Base-by-base conservation (phyloP, 495 filamentous ascomycete species). In the Penicillium fimorum region DNA sequence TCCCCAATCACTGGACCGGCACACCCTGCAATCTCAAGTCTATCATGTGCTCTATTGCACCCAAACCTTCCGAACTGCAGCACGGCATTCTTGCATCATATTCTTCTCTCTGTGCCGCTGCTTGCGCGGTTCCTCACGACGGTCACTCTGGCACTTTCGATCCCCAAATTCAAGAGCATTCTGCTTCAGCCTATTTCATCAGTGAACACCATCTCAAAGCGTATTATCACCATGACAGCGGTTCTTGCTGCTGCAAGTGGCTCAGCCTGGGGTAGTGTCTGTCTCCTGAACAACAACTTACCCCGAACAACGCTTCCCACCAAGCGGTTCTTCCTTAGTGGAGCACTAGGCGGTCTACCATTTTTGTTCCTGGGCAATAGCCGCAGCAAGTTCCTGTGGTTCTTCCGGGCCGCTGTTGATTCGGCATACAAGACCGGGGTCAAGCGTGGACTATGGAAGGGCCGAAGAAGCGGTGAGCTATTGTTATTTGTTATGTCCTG, bases 31-130 rank as follows among this genome's bases (percentile, higher is more conserved):
- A 92, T 95, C 66, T 82, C 80, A 3, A 85, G 80, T 43, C 82
- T 97, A 30, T 91, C 90, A 50, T 98, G 94, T 73, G 94, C 94
- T 2, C 78, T 93, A 18, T 83, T 97, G n/a, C 94, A 98, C 70
- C 93, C 94, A 0, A 74, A 80, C 20, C 87, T 92, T 59, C 92
- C 94, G 4, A 92, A 86, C 56, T 98, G 94, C 74, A 78, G 84
- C 25, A 88, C 87, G 17, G 93, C 91, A 2, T 93, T 92, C 74
- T 67, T 96, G 38, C 87, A 87, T 49, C 90, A 92, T 69, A 87
- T 88, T 76, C 79, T 96, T 37, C 84, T 81, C 37, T 86, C 88
- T 35, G 92, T 95, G 69, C 92, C 93, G 0, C 73, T 75, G 7
- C 71, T 95, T n/a, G 83, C 87, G 0, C 86, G 88, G 20, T 83